Percentiles rank a stretch among this genome's conserved stretches.
Evolutionary conservation across 139 green algal species (phyloP).

Genomic region (Volvox reticuliferus): DNA sequence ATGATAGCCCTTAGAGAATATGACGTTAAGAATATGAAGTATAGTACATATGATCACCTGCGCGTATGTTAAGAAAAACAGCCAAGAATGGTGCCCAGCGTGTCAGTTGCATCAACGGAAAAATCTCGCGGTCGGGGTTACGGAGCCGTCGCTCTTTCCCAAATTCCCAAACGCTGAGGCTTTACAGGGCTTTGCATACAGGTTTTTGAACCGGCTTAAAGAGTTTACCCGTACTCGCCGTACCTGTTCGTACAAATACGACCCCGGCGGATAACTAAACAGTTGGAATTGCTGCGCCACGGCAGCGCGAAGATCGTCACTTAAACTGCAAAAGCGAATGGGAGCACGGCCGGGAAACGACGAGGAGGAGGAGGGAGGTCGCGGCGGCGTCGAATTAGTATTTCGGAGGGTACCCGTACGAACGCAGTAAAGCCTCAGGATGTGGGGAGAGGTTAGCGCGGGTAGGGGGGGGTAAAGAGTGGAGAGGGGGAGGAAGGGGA

Average conservation of each 20-base stretch:
- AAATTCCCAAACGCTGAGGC: too few species aligned
- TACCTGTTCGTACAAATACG: constrained; percentile 42
- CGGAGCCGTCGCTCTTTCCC: too few species aligned
- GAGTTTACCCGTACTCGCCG: not conserved
- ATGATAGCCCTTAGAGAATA: too few species aligned
- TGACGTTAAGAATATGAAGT: too few species aligned
- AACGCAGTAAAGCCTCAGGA: not conserved
- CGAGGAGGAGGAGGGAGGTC: not conserved
- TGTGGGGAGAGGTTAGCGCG: not conserved
- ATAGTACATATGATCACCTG: too few species aligned
- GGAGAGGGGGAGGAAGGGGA: not conserved
- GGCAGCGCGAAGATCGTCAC: constrained; percentile 6
- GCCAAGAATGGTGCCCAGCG: too few species aligned
- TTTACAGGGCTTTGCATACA: not conserved
- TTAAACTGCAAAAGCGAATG: constrained; percentile 13
- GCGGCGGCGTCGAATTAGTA: not conserved
- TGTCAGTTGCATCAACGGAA: too few species aligned
- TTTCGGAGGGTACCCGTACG: too few species aligned
- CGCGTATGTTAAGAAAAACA: too few species aligned
- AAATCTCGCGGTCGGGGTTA: too few species aligned
- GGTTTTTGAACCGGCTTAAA: too few species aligned
- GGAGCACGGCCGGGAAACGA: not conserved
- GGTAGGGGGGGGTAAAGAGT: not conserved
- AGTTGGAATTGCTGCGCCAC: constrained; percentile 34
- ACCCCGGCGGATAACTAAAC: constrained; percentile 48